Base-by-base conservation (phyloP, 768 basidiomycete genomes). In the Lactarius vividus region DNA sequence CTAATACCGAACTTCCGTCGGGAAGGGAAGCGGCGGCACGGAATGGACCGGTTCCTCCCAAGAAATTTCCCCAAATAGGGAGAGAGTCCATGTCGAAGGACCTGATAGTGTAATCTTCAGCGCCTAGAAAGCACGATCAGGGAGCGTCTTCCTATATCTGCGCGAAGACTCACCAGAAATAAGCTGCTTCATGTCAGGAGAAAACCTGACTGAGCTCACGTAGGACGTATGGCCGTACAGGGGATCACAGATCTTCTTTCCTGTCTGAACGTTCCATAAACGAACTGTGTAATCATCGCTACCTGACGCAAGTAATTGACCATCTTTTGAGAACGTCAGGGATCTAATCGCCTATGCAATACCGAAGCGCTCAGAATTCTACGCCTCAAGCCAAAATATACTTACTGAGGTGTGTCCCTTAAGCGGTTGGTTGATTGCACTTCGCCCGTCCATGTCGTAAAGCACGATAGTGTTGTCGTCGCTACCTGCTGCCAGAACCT, bases 181-280 rank as follows among this genome's bases (percentile, higher is more conserved):
- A 39, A 70, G 60, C 13, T 62, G 63, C 20, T 66, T 62, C 59
- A 57, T 65, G 62, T 70, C 69, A 40, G 69, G 64, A n/a, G 70
- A 60, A 46, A 70, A 70, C 31, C 26, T 54, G 35, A 65, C 56
- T 1, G 61, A 70, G 39, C 20, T 40, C 33, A 67, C 66, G 40
- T 0, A 9, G 31, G 29, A 53, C 10, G 54, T 65, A 33, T 65
- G 59, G 4, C 67, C 64, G n/a, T 61, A 29, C 26, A 68, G 46
- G n/a, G 67, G 46, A 11, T 63, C 62, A 35, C 57, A 61, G 42
- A 49, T 18, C 31, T 62, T 42, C 56, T 44, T 61, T 28, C 66
- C 66, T 7, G 66, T 61, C 39, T 54, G 28, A 37, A 56, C 63
- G 42, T 61, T 53, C 69, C 69, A 64, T 2, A 69, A n/a, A 16